Evolutionary conservation across 73 alveolate species (phyloP).

Genomic region (Halteria grandinella): DNA sequence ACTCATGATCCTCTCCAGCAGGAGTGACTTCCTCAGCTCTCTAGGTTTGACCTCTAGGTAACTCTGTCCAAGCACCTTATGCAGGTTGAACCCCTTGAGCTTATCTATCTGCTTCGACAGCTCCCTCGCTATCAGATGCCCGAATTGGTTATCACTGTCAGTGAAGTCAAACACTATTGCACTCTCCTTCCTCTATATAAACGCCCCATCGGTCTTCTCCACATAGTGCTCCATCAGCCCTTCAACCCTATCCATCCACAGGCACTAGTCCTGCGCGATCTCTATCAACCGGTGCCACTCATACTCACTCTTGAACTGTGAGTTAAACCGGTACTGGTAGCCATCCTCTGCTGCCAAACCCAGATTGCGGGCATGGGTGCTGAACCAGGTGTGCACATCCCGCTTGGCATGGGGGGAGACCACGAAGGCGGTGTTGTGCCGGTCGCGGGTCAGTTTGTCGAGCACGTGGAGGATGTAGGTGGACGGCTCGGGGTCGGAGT

Average conservation of each 20-base stretch:
- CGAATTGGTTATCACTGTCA: conserved; percentile 74
- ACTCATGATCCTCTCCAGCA: conserved; percentile 8
- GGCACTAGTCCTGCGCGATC: conserved; percentile 12
- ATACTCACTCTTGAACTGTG: conserved; percentile 2
- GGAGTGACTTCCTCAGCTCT: conserved; percentile 15
- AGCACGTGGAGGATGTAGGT: neutral
- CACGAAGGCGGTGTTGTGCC: conserved; percentile 57
- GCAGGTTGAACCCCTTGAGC: conserved; percentile 32
- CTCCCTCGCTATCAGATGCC: conserved; percentile 73
- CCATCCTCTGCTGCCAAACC: conserved; percentile 82
- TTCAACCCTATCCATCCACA: conserved; percentile 68
- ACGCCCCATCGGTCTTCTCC: conserved; percentile 80
- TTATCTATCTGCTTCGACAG: conserved; percentile 60
- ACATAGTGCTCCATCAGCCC: conserved; percentile 70
- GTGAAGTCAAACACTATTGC: conserved; percentile 70
- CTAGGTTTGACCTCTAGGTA: conserved; percentile 55
- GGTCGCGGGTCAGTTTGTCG: conserved; percentile 52
- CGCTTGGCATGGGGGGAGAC: conserved; percentile 23
- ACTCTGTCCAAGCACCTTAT: conserved; percentile 60
- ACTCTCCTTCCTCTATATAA: conserved; percentile 72
- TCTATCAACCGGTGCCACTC: conserved; percentile 47
- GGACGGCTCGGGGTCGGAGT: conserved; percentile 35
- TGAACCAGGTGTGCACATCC: conserved; percentile 55
- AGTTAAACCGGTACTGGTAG: conserved; percentile 61
- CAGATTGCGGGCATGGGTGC: neutral